Evolutionary conservation across 306 rosid species (phyloP), one percentile per base, ranked within the genome.

Genomic region (Sechiopsis laciniata): DNA sequence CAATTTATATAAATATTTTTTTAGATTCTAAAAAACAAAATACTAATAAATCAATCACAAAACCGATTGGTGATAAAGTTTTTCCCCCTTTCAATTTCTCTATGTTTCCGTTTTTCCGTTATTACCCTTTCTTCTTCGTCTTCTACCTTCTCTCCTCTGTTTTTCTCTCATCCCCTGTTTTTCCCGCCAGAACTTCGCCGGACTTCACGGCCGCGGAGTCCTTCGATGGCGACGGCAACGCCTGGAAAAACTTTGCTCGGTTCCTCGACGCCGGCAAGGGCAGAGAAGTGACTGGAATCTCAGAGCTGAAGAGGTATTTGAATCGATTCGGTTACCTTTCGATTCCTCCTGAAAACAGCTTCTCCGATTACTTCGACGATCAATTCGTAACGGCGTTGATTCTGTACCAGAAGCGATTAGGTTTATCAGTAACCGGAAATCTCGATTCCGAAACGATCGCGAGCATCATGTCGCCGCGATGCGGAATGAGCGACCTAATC

Each of bases 301-400:
- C 89, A 15, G 84, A 90, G 80, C 87, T 94, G 13, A 94, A 90
- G 74, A 83, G 77, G 66, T 94, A 88, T 80, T 84, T 94, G 83
- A 82, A 83, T 80, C 96, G 85, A 3, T 94, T 94, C 83, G 98
- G 98, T 8, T 94, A 94, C 72, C 91, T 94, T 14, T 54, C 91
- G 29, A 26, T 55, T 6, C 60, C 86, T 24, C 67, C 67, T 7
- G 63, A 70, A 35, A 75, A 70, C 16, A 78, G 84, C 68, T 88
- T 85, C 83, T 87, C 89, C 10, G 89, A 94, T 75, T 32, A n/a
- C 15, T 88, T 93, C 69, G 98, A 93, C 19, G 58, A 75, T 1
- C 81, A 86, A 2, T 73, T 94, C 22, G 84, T 84, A 55, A 80
- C 96, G 19, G 98, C 98, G 35, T 55, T 94, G 16, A 15, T 76